Conservation (phyloP, 495 filamentous ascomycete species). For the Tuber magnatum region DNA sequence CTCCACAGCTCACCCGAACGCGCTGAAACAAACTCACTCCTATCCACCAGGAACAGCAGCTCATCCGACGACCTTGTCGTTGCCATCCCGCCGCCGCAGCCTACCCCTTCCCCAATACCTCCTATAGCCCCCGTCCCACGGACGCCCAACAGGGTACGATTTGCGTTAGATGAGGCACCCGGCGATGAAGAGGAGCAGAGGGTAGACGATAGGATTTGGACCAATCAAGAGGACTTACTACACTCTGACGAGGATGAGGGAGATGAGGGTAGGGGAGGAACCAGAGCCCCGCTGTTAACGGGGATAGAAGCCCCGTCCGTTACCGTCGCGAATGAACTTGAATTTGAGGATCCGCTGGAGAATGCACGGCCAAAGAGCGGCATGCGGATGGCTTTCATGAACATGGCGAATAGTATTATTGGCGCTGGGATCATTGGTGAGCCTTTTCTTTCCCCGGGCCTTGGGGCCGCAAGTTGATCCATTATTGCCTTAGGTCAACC, state of each 20-base stretch:
- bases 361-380: slow-evolving; percentile 55
- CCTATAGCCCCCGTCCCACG: slow-evolving; percentile 48
- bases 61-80: slow-evolving; percentile 47
- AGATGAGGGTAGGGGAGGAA: slow-evolving; percentile 26
- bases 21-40: slow-evolving; percentile 13
- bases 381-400: slow-evolving; percentile 77
- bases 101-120: slow-evolving; percentile 38
- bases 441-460: neutral
- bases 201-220: slow-evolving; percentile 44
- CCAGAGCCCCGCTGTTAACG: slow-evolving; percentile 66
- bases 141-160: slow-evolving; percentile 79
- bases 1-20: slow-evolving; percentile 22
- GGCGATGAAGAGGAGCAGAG: slow-evolving; percentile 39
- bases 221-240: slow-evolving; percentile 43
- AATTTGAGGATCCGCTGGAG: slow-evolving; percentile 41
- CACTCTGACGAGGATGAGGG: slow-evolving; percentile 42
- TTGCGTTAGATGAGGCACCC: slow-evolving; percentile 58
- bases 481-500: slow-evolving; percentile 56
- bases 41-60: slow-evolving; percentile 18
- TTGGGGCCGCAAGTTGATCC: slow-evolving; percentile 4
- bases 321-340: slow-evolving; percentile 49
- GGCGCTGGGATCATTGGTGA: slow-evolving; percentile 87
- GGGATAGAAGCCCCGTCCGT: slow-evolving; percentile 81
- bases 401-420: slow-evolving; percentile 99
- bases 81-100: slow-evolving; percentile 42